phyloP scores from a whole-genome alignment of 352 stramenopile genomes.

The Phytopythium montanum region DNA sequence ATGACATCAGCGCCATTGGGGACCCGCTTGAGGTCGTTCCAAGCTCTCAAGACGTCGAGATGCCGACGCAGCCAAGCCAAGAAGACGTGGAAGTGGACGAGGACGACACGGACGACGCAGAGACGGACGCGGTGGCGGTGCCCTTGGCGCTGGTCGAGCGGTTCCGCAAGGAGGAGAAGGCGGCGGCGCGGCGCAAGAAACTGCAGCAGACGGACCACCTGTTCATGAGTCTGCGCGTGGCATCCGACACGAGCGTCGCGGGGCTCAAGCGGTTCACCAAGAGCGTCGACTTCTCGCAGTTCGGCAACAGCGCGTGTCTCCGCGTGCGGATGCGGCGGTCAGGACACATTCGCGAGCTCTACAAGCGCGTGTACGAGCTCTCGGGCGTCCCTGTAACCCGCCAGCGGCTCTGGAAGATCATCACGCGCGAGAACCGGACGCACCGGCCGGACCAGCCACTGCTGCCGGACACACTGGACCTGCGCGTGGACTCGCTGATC shows the following conservation, averaged over 20 bases:
- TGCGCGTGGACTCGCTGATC: conserved; percentile 54
- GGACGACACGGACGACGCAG: conserved; percentile 13
- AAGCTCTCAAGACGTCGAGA: conserved; percentile 15
- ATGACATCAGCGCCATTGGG: conserved; percentile 56
- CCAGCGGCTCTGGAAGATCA: conserved; percentile 83
- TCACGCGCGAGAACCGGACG: conserved; percentile 82
- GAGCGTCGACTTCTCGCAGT: conserved; percentile 72
- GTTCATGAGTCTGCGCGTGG: conserved; percentile 78
- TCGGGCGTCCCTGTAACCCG: conserved; percentile 60
- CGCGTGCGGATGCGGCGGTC: conserved; percentile 65
- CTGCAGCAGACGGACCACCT: conserved; percentile 78
- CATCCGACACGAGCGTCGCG: conserved; percentile 61
- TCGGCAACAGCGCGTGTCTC: conserved; percentile 55
- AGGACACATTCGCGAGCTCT: conserved; percentile 60
- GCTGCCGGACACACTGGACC: conserved; percentile 32
- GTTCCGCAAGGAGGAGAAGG: conserved; percentile 81
- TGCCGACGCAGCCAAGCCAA: background rate
- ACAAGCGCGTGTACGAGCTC: conserved; percentile 50
- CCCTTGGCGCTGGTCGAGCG: conserved; percentile 49
- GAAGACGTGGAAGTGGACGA: conserved; percentile 15
- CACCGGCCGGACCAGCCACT: conserved; percentile 66
- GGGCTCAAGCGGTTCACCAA: conserved; percentile 76
- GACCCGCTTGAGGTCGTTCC: background rate
- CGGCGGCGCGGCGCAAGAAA: conserved; percentile 63
- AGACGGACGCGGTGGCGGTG: conserved; percentile 39